Conservation (phyloP, 768 basidiomycete species). For the Russula dissimulans region DNA sequence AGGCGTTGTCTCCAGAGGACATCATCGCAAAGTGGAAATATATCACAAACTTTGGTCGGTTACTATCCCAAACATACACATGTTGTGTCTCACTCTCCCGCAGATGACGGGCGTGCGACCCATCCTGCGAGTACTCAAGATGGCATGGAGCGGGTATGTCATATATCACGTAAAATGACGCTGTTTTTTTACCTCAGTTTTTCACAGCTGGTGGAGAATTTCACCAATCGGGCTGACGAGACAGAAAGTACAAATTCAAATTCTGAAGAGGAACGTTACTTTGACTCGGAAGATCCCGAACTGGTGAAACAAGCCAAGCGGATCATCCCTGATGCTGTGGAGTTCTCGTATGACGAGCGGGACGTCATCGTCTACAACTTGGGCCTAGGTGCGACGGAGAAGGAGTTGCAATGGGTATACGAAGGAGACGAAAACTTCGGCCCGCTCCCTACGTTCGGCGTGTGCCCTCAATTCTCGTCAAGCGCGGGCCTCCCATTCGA, state of each 20-base stretch:
- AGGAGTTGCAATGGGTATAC: constrained; percentile 86
- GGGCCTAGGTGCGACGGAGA: constrained; percentile 87
- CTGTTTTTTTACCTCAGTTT: neutral
- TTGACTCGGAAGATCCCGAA: constrained; percentile 74
- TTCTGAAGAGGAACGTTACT: constrained; percentile 35
- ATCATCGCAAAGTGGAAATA: constrained; percentile 69
- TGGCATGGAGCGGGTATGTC: constrained; percentile 58
- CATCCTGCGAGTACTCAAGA: constrained; percentile 70
- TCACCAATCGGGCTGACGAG: constrained; percentile 35
- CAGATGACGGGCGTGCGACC: constrained; percentile 76
- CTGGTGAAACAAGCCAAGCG: constrained; percentile 79
- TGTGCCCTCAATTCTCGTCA: constrained; percentile 82
- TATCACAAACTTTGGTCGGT: constrained; percentile 77
- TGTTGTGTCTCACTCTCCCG: constrained; percentile 1
- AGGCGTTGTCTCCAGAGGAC: constrained; percentile 69
- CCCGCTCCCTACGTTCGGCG: constrained; percentile 89
- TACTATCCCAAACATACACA: neutral
- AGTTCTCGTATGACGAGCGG: constrained; percentile 74
- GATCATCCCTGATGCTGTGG: constrained; percentile 39
- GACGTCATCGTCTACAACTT: constrained; percentile 95
- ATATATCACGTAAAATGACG: neutral
- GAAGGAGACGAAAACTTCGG: constrained; percentile 83
- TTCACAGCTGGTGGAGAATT: constrained; percentile 46
- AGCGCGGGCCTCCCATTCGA: constrained; percentile 61
- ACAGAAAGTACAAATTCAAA: constrained; percentile 11